These are phyloP conservation scores for Westerdykella sp. DNA, from an alignment of 2,329 filamentous ascomycete genomes.

Conservation along the genomic window DNA sequence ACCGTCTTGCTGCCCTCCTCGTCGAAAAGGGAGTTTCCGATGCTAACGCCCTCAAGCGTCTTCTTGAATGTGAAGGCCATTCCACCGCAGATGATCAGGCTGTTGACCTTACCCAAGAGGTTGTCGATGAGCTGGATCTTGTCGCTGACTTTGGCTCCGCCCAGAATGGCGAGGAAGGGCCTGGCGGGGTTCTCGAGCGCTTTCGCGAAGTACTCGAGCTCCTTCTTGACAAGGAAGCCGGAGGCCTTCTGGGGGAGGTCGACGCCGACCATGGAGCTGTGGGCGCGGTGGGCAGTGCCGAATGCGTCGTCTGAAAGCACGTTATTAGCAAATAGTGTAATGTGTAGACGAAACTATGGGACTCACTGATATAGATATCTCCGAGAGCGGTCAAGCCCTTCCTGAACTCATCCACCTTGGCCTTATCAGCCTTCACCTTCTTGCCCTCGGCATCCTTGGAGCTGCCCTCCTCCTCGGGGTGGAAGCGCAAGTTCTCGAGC, in stretches of 20 bases:
- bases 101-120: constrained; percentile 95
- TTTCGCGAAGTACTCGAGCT: constrained; percentile 98
- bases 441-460: constrained; percentile 90
- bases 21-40: constrained; percentile 88
- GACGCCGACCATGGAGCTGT: constrained; percentile 98
- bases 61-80: constrained; percentile 99
- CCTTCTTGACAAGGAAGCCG: constrained; percentile 99
- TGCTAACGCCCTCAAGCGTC: constrained; percentile 83
- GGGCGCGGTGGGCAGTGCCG: constrained; percentile 93
- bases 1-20: constrained; percentile 92
- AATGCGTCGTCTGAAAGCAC: constrained; percentile 76
- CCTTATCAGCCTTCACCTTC: constrained; percentile 97
- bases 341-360: background rate
- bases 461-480: constrained; percentile 96
- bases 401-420: constrained; percentile 84
- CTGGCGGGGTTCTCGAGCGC: constrained; percentile 88
- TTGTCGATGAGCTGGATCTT: constrained; percentile 99
- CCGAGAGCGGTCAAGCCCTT: constrained; percentile 91
- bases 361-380: constrained; percentile 90
- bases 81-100: constrained; percentile 89
- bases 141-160: constrained; percentile 96
- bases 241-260: constrained; percentile 94
- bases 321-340: background rate
- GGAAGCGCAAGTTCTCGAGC: constrained; percentile 97
- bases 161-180: constrained; percentile 97